Evolutionary conservation across 176 grass and related monocot genomes (phyloP), one percentile per base, ranked within the genome.

Genomic region (Alloteropsis semialata): DNA sequence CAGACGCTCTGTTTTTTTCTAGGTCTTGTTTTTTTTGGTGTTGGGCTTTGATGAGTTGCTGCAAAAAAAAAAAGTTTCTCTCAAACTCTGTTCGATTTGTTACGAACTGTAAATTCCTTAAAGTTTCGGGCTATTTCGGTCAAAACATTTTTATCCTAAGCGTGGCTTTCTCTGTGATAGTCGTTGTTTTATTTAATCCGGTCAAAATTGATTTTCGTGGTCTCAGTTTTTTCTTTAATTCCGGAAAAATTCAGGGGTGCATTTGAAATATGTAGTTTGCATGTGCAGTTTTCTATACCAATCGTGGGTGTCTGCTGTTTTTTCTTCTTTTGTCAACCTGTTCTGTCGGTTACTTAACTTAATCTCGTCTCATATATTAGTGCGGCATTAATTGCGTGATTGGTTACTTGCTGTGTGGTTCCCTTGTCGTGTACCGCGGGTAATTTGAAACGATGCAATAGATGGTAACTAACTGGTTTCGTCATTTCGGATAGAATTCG

Each of bases 261-360:
- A 86, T 85, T 89, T 72, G 72, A 77, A 82, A 82, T 82, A 56
- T 82, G 8, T 22, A 85, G 43, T 21, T 71, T 56, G 72, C 60
- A 68, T 85, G 83, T 62, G 62, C 70, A 8, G 6, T 21, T 37
- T 49, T 8, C 76, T 79, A 49, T 19, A 36, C 77, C 60, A 65
- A 65, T 50, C 18, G 77, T 62, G 43, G 58, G 75, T 69, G 4
- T 18, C 48, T 50, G 48, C 10, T 45, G 27, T 65, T 37, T 56
- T 33, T 30, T 56, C 9, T 73, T 66, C 8, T 77, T 84, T 56
- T 69, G 44, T 85, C 27, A 32, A 46, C 58, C 4, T 74, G 10
- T 24, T 28, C 29, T 44, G 69, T 59, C 51, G 32, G 60, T 74
- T 80, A 69, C 69, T 85, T 89, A 39, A 89, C 75, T 84, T 74